phyloP scores from a whole-genome alignment of 441 rosid genomes.

The Populus hybrid region DNA sequence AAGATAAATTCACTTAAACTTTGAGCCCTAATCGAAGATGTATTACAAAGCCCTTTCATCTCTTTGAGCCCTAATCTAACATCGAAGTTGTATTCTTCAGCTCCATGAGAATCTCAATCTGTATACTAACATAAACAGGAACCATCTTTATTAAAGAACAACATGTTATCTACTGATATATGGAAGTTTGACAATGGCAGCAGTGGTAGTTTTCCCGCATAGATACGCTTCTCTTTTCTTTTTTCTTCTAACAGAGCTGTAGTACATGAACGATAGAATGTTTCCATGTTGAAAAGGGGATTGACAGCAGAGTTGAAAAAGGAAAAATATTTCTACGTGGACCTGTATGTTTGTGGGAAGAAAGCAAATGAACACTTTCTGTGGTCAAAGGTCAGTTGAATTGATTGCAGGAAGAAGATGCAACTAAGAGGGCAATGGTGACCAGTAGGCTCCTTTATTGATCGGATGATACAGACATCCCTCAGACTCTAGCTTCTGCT shows the following conservation, averaged over 20 bases:
- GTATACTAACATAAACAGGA: background rate
- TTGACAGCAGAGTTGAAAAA: conserved; percentile 2
- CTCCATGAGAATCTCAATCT: background rate
- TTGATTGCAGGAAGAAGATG: background rate
- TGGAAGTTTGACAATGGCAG: background rate
- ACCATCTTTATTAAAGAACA: background rate
- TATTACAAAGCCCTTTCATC: no score
- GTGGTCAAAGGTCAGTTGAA: conserved; percentile 8
- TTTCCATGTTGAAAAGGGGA: background rate
- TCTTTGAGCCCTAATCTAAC: no score
- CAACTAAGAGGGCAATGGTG: background rate
- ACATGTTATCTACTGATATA: background rate
- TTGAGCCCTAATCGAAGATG: no score
- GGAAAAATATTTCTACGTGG: background rate
- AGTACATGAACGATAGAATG: background rate
- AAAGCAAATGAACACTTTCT: conserved; percentile 10
- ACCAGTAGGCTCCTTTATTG: background rate
- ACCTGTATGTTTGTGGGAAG: conserved; percentile 6
- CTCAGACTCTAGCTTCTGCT: background rate
- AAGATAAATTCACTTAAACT: no score
- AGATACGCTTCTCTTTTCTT: background rate
- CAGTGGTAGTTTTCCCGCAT: background rate
- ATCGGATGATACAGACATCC: background rate
- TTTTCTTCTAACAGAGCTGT: background rate
- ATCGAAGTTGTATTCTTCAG: background rate